Evolutionary conservation across 2,329 filamentous ascomycete species (phyloP).

Genomic region (Cercospora beticola): DNA sequence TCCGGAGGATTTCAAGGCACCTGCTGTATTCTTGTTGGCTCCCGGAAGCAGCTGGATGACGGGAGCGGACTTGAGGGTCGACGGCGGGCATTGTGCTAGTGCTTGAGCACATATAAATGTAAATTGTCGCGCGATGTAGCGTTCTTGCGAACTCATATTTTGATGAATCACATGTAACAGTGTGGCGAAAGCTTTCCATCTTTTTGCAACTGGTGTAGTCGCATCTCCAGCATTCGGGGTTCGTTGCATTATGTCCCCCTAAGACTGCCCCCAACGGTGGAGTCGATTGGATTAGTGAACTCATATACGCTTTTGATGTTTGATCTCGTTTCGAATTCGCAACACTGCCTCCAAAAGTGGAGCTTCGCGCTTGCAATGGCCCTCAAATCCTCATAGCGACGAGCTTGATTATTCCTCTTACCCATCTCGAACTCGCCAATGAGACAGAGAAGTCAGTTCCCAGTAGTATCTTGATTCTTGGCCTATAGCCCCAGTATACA

Average conservation of each 20-base stretch:
- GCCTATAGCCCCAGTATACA: background rate
- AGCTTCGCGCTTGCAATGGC: background rate
- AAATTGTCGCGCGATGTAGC: background rate
- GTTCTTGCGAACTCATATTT: background rate
- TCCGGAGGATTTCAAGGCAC: constrained; percentile 62
- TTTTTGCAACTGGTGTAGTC: too few relatives aligned
- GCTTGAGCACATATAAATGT: constrained; percentile 13
- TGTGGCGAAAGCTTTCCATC: too few relatives aligned
- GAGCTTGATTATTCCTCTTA: background rate
- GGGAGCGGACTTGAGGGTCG: constrained; percentile 66
- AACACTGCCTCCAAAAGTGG: background rate
- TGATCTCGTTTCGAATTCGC: background rate
- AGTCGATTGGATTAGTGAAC: too few relatives aligned
- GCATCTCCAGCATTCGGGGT: too few relatives aligned
- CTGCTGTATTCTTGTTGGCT: constrained; percentile 66
- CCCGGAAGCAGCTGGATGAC: constrained; percentile 71
- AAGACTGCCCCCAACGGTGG: too few relatives aligned
- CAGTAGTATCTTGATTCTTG: background rate
- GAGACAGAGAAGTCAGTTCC: background rate
- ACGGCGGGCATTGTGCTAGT: constrained; percentile 60
- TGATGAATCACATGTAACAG: background rate
- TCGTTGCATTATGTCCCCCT: too few relatives aligned
- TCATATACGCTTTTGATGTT: background rate
- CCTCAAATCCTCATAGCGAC: background rate
- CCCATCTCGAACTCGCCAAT: background rate